Base-by-base conservation (phyloP, 2,329 filamentous ascomycete species). In the Trichophaea hybrida region DNA sequence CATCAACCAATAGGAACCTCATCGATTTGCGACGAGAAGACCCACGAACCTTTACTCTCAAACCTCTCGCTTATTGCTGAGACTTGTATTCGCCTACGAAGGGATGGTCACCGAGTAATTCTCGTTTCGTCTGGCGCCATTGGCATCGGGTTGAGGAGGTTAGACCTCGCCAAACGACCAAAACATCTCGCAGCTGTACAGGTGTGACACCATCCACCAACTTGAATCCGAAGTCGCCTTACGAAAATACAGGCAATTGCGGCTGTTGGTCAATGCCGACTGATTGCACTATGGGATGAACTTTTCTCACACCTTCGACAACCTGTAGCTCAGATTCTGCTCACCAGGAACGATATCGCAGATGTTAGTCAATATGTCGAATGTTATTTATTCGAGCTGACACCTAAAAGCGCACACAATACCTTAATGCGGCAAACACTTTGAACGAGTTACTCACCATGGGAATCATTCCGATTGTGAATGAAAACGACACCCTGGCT, bases 51-150 rank as follows among this genome's bases (percentile, higher is more conserved):
- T 2, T 80, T 96, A 38, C 79, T 98, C 43, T 93, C 90, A 4
- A 94, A 89, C 67, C 77, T 98, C 59, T 90, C 86, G 62, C 77
- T 91, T 61, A 96, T 98, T 66, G 93, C 97, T 65, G 89, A 97
- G 74, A 97, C 93, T 17, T 89, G 88, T 12, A 85, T 91, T 57
- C 86, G 83, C 70, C 78, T 98, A 48, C 83, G 84, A 66, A 85
- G 90, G 73, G 86, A 94, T 82, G 93, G 93, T 54, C 90, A 98
- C 72, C 83, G 84, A 68, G 93, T 98, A 55, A 84, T 98, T 72
- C 86, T 98, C 66, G 94, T 97, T 64, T 98, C 93, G 1, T 98
- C 93, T 0, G 93, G 93, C 61, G 93, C 93, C 72, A 94, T 98
- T 73, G 93, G 91, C 60, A 89, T 98, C 62, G 93, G 90, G 5